A percentile compares a stretch with the other conserved stretches of the same genome.
phyloP scores from a whole-genome alignment of 2,329 filamentous ascomycete species.

The Hypomyces perniciosus region DNA sequence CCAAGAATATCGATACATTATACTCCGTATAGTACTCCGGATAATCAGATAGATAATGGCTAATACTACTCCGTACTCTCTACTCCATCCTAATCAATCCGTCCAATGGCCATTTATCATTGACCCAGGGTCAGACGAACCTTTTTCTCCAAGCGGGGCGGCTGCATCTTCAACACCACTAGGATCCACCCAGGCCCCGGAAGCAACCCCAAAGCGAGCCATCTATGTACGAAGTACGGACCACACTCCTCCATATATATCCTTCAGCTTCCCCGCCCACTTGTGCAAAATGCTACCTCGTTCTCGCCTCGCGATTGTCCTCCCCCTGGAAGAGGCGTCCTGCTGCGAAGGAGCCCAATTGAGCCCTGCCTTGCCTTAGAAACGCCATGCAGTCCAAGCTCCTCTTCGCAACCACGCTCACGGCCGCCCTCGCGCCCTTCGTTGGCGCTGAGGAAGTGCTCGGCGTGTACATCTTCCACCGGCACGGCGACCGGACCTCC shows the following conservation, averaged over 20 bases:
- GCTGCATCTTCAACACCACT: background rate
- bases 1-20: too few relatives aligned
- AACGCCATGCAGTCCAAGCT: slow-evolving; percentile 34
- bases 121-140: too few relatives aligned
- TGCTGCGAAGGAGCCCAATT: background rate
- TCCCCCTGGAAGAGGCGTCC: background rate
- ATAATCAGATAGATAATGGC: too few relatives aligned
- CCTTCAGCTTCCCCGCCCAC: background rate
- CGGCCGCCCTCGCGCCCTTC: slow-evolving; percentile 33
- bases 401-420: slow-evolving; percentile 24
- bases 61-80: too few relatives aligned
- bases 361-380: too few relatives aligned
- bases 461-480: slow-evolving; percentile 80
- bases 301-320: background rate
- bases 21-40: too few relatives aligned
- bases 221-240: too few relatives aligned
- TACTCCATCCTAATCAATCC: too few relatives aligned
- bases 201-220: too few relatives aligned
- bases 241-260: too few relatives aligned
- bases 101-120: too few relatives aligned
- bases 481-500: slow-evolving; percentile 82
- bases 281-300: background rate
- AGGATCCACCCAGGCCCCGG: background rate
- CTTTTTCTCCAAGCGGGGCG: background rate
- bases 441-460: slow-evolving; percentile 60